Conservation (phyloP, 371 early-diverging fungal genomes). For the Mortierella sp. region DNA sequence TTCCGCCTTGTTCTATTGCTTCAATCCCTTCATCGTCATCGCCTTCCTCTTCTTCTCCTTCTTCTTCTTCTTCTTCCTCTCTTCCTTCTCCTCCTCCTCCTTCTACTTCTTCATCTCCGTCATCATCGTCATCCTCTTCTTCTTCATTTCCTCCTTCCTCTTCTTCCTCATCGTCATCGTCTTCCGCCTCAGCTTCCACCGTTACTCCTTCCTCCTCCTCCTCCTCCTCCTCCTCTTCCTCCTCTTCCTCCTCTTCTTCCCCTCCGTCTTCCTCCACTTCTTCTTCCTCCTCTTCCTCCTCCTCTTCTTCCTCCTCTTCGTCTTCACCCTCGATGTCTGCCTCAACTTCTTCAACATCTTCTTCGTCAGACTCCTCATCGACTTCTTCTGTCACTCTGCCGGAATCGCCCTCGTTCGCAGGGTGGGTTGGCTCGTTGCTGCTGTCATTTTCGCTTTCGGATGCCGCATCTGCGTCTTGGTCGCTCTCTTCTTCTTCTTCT, state of each 20-base stretch:
- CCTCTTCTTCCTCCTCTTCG: slow-evolving; percentile 11
- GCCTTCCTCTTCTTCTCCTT: neutral
- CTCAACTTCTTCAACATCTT: slow-evolving; percentile 5
- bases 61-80: neutral
- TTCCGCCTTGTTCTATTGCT: neutral
- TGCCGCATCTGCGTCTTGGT: slow-evolving; percentile 2
- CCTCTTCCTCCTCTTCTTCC: slow-evolving; percentile 3
- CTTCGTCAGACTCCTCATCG: neutral
- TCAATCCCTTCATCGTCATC: neutral
- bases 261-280: slow-evolving; percentile 8
- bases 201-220: slow-evolving; percentile 17
- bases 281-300: slow-evolving; percentile 12
- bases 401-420: neutral
- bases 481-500: slow-evolving; percentile 1
- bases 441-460: neutral
- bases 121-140: neutral
- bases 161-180: slow-evolving; percentile 8
- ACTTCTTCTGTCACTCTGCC: neutral
- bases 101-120: neutral
- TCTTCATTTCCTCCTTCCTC: slow-evolving; percentile 7
- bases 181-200: slow-evolving; percentile 10
- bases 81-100: neutral
- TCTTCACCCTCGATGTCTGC: neutral
- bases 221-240: slow-evolving; percentile 13
- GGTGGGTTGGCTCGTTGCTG: neutral